Evolutionary conservation across 1,284 basidiomycete genomes (phyloP).

Genomic region (Peniophora sp.): DNA sequence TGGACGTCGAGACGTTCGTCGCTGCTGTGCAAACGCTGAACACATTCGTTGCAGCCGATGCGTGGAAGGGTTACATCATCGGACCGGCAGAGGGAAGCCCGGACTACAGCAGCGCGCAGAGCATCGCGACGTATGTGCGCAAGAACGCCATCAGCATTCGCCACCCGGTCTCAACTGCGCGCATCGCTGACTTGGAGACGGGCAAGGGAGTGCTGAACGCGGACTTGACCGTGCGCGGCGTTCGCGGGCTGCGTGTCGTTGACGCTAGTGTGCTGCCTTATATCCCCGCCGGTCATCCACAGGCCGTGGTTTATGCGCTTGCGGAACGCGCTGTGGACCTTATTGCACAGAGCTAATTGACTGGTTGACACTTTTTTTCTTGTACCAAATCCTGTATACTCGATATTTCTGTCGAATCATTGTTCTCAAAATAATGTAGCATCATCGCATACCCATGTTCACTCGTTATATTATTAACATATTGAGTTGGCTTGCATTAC

Average conservation of each 20-base stretch:
- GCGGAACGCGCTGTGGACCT: not conserved
- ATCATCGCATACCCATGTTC: no score
- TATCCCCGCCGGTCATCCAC: not conserved
- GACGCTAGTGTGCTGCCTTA: constrained; percentile 13
- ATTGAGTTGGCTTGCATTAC: no score
- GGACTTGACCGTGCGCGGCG: constrained; percentile 43
- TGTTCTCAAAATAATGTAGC: no score
- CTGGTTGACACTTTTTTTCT: no score
- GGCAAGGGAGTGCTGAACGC: constrained; percentile 41
- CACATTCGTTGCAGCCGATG: constrained; percentile 14
- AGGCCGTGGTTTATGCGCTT: not conserved
- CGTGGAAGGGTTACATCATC: constrained; percentile 17
- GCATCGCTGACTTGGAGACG: constrained; percentile 17
- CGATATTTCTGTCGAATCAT: no score
- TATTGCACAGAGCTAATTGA: not conserved
- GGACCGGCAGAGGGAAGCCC: constrained; percentile 8
- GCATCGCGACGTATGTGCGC: constrained; percentile 16
- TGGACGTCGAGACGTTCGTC: constrained; percentile 14
- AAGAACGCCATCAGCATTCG: constrained; percentile 12
- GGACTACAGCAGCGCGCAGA: constrained; percentile 12
- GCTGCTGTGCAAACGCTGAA: constrained; percentile 14
- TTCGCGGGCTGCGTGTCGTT: constrained; percentile 21
- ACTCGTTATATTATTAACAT: no score
- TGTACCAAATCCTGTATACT: no score
- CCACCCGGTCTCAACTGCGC: constrained; percentile 21